Evolutionary conservation across 371 early-diverging fungal genomes (phyloP).

Genomic region (Mortierella sp.): DNA sequence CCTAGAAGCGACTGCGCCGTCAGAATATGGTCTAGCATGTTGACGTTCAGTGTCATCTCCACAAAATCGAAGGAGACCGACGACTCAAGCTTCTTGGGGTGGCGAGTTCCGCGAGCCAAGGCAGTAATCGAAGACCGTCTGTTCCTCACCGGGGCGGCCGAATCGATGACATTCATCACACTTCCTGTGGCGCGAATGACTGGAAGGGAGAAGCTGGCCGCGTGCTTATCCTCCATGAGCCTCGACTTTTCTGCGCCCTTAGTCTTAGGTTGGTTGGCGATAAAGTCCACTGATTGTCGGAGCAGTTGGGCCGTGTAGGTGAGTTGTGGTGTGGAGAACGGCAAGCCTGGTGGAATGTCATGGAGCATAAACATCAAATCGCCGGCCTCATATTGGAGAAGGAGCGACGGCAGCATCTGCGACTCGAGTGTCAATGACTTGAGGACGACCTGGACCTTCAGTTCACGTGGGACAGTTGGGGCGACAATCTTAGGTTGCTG

Average conservation of each 20-base stretch:
- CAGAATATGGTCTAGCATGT: constrained; percentile 81
- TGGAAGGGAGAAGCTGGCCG: constrained; percentile 69
- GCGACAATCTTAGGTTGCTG: constrained; percentile 31
- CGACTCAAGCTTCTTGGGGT: constrained; percentile 64
- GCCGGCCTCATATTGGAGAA: constrained; percentile 71
- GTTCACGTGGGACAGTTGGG: constrained; percentile 58
- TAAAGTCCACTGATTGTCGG: constrained; percentile 69
- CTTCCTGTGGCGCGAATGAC: constrained; percentile 73
- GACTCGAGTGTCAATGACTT: constrained; percentile 71
- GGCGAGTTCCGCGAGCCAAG: constrained; percentile 35
- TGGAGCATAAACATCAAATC: constrained; percentile 71
- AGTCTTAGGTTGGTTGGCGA: constrained; percentile 57
- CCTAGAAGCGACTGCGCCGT: constrained; percentile 85
- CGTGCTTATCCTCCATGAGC: constrained; percentile 54
- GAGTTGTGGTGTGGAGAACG: constrained; percentile 48
- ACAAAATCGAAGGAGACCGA: constrained; percentile 76
- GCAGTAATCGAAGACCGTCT: constrained; percentile 45
- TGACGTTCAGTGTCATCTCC: constrained; percentile 75
- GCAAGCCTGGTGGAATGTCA: constrained; percentile 58
- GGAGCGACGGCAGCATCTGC: constrained; percentile 77
- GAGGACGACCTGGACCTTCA: constrained; percentile 75
- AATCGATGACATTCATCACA: constrained; percentile 55
- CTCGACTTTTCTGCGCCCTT: constrained; percentile 26
- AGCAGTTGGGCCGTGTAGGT: constrained; percentile 69
- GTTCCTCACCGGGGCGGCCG: constrained; percentile 25